A percentile compares a stretch with the other conserved stretches of the same genome.
Conservation (phyloP, 1,284 basidiomycete genomes). For the Ustilago xerochloae region DNA sequence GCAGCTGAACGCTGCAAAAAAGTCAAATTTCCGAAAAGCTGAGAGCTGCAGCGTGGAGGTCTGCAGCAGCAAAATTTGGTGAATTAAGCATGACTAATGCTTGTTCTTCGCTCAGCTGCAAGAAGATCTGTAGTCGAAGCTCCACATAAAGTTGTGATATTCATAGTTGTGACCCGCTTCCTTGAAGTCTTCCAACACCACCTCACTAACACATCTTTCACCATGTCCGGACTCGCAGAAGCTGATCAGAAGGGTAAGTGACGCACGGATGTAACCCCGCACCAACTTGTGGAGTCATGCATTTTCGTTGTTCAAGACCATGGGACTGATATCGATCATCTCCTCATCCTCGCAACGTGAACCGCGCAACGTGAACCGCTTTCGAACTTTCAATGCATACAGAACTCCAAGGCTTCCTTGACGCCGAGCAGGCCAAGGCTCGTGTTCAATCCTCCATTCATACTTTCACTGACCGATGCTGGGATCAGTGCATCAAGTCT, state of each 20-base stretch:
- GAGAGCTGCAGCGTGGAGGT: constrained; percentile 7
- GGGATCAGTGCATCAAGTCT: constrained; percentile 82
- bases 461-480: constrained; percentile 67
- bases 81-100: constrained; percentile 36
- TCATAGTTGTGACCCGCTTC: too few species aligned
- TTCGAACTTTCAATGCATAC: too few species aligned
- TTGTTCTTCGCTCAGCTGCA: background rate
- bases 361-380: too few species aligned
- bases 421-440: constrained; percentile 87
- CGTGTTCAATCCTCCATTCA: constrained; percentile 75
- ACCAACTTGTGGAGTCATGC: too few species aligned
- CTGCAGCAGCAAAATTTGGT: background rate
- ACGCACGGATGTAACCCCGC: too few species aligned
- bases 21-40: constrained; percentile 25
- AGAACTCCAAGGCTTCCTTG: constrained; percentile 84
- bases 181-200: background rate
- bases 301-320: too few species aligned
- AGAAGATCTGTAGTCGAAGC: constrained; percentile 16
- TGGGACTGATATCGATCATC: background rate
- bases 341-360: background rate
- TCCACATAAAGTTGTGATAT: constrained; percentile 14
- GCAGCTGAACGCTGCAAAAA: background rate
- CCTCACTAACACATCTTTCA: background rate
- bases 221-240: constrained; percentile 55
- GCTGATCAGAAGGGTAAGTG: constrained; percentile 58